Evolutionary conservation across 2,329 filamentous ascomycete species (phyloP), one percentile per base, ranked within the genome.

Genomic region (Alternaria novae-zelandiae): DNA sequence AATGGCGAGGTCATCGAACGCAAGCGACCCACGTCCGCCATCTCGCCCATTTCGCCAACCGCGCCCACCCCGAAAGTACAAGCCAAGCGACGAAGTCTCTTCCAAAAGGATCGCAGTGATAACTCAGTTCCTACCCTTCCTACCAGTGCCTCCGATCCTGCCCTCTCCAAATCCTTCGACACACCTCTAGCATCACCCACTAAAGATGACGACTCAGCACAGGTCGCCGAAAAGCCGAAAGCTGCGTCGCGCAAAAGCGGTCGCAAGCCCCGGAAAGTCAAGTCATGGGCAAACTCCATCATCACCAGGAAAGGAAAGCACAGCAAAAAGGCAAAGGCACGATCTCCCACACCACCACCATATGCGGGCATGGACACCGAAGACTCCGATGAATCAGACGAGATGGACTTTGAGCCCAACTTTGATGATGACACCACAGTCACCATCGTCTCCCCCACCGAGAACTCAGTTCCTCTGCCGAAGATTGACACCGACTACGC

Each of bases 231-330:
- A 85, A 80, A 87, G 57, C 15, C 57, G 8, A 78, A 78, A 60
- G 56, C 66, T 9, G 59, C 67, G 15, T 64, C 67, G 66, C 86
- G 90, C 74, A 94, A 92, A 81, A 91, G 63, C 4, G 67, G 61
- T 47, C 72, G 71, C 26, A 79, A 74, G 45, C 79, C 79, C 74
- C 93, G 92, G 79, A 94, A 91, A 77, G 91, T 95, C 62, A 93
- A 92, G 74, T 86, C 86, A 5, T 91, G 89, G 89, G 88, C 88
- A 17, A 89, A 89, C 30, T 87, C 88, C 3, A 90, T 91, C 60
- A 82, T 93, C 8, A 87, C 88, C 15, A 84, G 87, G 5, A 91
- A 89, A 67, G 81, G 85, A 1, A 90, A 83, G 17, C 83, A 84
- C 15, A 74, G 80, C 67, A 82, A 84, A 68, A 82, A 83, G 74